Percentiles rank a stretch among this genome's conserved stretches.
phyloP scores from a whole-genome alignment of 331 rosid genomes.

The Malus hybrid region DNA sequence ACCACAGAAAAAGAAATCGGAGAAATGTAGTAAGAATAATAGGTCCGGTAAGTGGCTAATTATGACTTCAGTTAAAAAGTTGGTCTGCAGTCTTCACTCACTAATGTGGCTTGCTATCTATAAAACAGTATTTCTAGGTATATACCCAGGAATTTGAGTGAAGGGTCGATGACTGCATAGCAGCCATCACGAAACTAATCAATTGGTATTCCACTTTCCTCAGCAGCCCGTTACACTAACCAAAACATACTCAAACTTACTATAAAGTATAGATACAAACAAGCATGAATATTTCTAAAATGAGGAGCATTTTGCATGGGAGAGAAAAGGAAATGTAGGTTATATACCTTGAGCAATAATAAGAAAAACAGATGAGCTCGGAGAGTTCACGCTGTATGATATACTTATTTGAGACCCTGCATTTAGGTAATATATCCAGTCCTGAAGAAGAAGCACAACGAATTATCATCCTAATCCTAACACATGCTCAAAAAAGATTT shows the following conservation, averaged over 20 bases:
- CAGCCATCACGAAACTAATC: not conserved
- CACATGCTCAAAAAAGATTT: not conserved
- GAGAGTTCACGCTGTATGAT: slow-evolving; percentile 47
- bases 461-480: slow-evolving; percentile 1
- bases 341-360: slow-evolving; percentile 58
- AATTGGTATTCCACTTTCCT: not conserved
- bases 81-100: not conserved
- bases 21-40: not conserved
- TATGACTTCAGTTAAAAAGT: not conserved
- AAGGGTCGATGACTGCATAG: not conserved
- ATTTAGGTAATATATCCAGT: slow-evolving; percentile 56
- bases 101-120: not conserved
- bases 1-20: not conserved
- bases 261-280: not conserved
- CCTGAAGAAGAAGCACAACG: slow-evolving; percentile 27
- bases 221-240: not conserved
- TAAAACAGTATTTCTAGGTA: not conserved
- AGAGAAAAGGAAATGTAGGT: not conserved
- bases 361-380: slow-evolving; percentile 42
- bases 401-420: slow-evolving; percentile 58
- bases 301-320: not conserved
- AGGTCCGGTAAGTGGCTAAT: not conserved
- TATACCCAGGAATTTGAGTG: not conserved
- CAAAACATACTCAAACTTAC: not conserved
- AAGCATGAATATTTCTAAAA: not conserved